phyloP scores from a whole-genome alignment of 2,329 filamentous ascomycete genomes.

The Dothiorella sarmentorum region DNA sequence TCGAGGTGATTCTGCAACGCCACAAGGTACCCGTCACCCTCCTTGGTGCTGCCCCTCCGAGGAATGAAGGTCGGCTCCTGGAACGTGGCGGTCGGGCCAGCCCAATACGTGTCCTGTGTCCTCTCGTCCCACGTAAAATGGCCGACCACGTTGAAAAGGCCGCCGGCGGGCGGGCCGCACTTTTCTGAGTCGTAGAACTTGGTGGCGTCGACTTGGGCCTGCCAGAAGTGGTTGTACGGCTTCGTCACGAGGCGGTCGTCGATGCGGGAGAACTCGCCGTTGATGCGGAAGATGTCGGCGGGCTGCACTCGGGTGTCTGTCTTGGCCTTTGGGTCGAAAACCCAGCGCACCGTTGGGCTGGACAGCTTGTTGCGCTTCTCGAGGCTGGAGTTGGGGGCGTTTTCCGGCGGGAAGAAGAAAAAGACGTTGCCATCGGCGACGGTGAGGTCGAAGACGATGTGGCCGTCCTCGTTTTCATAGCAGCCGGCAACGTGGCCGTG shows the following conservation, averaged over 20 bases:
- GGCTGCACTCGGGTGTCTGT: conserved; percentile 31
- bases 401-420: conserved; percentile 41
- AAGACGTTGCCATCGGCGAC: conserved; percentile 44
- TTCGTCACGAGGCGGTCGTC: conserved; percentile 44
- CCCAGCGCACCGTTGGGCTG: conserved; percentile 39
- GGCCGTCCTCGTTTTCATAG: conserved; percentile 39
- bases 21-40: conserved; percentile 51
- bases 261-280: conserved; percentile 45
- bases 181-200: conserved; percentile 33
- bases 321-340: conserved; percentile 35
- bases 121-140: conserved; percentile 33
- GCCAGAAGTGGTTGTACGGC: conserved; percentile 40
- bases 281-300: conserved; percentile 35
- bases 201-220: conserved; percentile 37
- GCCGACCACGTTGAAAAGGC: conserved; percentile 33
- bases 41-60: conserved; percentile 35
- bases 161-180: conserved; percentile 31
- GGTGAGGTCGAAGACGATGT: conserved; percentile 39
- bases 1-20: conserved; percentile 43
- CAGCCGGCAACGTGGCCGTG: conserved; percentile 43
- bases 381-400: conserved; percentile 29
- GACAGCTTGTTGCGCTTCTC: conserved; percentile 42
- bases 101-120: conserved; percentile 34
- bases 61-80: conserved; percentile 56
- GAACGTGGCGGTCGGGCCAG: conserved; percentile 42